phyloP scores from a whole-genome alignment of 108 stramenopile species.

The Schizochytrium sp. region DNA sequence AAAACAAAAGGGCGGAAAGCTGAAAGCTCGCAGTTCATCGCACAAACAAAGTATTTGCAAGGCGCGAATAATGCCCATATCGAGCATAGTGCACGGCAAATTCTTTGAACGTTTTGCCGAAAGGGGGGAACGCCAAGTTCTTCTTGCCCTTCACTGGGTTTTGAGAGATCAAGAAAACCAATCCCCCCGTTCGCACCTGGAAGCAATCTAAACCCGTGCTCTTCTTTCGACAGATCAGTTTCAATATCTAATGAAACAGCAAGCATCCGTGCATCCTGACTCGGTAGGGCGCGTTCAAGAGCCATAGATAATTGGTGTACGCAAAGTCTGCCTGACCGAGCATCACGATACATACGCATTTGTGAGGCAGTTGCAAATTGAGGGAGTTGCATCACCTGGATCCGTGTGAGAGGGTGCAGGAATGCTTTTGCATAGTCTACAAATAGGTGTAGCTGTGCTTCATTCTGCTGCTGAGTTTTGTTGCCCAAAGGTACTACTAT shows the following conservation, averaged over 20 bases:
- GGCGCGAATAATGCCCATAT: background rate
- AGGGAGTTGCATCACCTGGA: background rate
- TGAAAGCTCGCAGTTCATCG: background rate
- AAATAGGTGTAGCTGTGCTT: background rate
- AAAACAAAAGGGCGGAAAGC: background rate
- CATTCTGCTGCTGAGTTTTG: no score
- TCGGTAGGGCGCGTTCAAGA: background rate
- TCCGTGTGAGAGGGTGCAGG: background rate
- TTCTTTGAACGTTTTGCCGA: background rate
- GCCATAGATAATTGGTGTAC: background rate
- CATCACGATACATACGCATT: background rate
- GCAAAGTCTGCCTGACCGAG: background rate
- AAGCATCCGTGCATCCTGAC: background rate
- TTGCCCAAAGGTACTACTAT: background rate
- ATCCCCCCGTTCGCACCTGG: background rate
- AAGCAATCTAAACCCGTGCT: background rate
- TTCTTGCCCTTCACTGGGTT: no score
- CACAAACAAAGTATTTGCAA: constrained; percentile 33
- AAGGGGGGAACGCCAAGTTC: no score
- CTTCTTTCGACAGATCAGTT: background rate
- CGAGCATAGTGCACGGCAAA: constrained; percentile 6
- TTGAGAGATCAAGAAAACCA: background rate
- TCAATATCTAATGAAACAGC: background rate
- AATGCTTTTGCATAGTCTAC: background rate
- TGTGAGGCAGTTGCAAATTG: background rate